phyloP scores from a whole-genome alignment of 2,329 filamentous ascomycete genomes.

The Aschersonia sp. region DNA sequence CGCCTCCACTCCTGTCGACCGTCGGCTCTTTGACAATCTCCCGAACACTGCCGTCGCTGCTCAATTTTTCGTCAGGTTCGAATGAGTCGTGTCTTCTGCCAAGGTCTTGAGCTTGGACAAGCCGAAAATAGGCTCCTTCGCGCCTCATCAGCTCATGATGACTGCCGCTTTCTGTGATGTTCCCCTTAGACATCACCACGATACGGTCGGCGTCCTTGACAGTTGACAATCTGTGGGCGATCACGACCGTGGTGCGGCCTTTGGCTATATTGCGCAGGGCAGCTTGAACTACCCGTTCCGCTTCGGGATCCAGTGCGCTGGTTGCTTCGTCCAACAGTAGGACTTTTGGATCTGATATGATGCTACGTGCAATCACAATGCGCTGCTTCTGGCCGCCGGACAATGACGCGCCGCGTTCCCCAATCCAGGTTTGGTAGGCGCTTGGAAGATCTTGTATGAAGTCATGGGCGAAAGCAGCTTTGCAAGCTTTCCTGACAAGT shows the following conservation, averaged over 20 bases:
- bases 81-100: constrained; percentile 41
- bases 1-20: constrained; percentile 5
- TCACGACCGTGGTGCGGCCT: constrained; percentile 87
- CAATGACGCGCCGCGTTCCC: constrained; percentile 81
- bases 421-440: constrained; percentile 88
- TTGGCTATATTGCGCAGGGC: constrained; percentile 75
- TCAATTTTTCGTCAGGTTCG: constrained; percentile 32
- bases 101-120: constrained; percentile 83
- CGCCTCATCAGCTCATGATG: constrained; percentile 65
- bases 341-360: constrained; percentile 24
- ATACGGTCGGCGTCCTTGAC: constrained; percentile 94
- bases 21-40: constrained; percentile 28
- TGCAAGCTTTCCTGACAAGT: constrained; percentile 67
- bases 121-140: constrained; percentile 62
- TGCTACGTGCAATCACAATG: background rate
- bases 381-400: constrained; percentile 95
- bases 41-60: constrained; percentile 32
- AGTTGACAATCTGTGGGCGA: constrained; percentile 88
- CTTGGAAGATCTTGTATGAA: constrained; percentile 75
- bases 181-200: constrained; percentile 74
- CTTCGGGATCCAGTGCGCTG: constrained; percentile 84
- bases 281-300: constrained; percentile 86
- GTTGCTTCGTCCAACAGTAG: constrained; percentile 91
- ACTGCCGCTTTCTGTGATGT: constrained; percentile 84
- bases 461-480: constrained; percentile 86